These are phyloP conservation scores for Chytriomyces hyalinus DNA, from an alignment of 192 early-diverging fungal genomes.

Conservation along the genomic window DNA sequence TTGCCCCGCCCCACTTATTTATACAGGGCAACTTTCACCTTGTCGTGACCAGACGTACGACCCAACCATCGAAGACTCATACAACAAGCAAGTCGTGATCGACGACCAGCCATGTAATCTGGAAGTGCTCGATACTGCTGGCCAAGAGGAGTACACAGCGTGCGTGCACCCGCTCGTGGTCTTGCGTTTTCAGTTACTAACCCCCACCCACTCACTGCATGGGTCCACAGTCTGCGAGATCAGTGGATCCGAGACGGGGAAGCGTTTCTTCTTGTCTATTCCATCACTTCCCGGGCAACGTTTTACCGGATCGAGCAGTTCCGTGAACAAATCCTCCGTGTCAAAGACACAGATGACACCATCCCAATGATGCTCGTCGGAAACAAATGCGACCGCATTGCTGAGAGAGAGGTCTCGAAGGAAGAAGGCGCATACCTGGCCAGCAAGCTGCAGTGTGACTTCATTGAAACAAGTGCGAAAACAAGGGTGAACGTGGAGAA, in stretches of 20 bases:
- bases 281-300: slow-evolving; percentile 87
- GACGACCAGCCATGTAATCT: slow-evolving; percentile 86
- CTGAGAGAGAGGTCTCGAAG: slow-evolving; percentile 81
- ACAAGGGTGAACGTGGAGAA: slow-evolving; percentile 91
- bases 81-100: slow-evolving; percentile 93
- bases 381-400: slow-evolving; percentile 89
- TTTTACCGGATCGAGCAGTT: slow-evolving; percentile 92
- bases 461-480: slow-evolving; percentile 90
- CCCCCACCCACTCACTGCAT: neutral
- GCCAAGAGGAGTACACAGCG: slow-evolving; percentile 91
- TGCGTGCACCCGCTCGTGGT: slow-evolving; percentile 36
- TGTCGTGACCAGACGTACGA: slow-evolving; percentile 67
- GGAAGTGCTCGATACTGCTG: slow-evolving; percentile 94
- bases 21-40: neutral
- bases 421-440: slow-evolving; percentile 86
- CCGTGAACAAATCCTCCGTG: slow-evolving; percentile 89
- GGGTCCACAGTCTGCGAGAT: slow-evolving; percentile 70
- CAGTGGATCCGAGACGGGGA: slow-evolving; percentile 97
- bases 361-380: slow-evolving; percentile 88
- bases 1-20: slow-evolving; percentile 7
- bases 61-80: slow-evolving; percentile 99
- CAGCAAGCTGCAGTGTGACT: slow-evolving; percentile 73
- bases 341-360: slow-evolving; percentile 87
- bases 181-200: slow-evolving; percentile 15
- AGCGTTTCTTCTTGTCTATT: slow-evolving; percentile 93